Base-by-base conservation (phyloP, 2,329 filamentous ascomycete genomes). In the Pseudomassariella vexata region DNA sequence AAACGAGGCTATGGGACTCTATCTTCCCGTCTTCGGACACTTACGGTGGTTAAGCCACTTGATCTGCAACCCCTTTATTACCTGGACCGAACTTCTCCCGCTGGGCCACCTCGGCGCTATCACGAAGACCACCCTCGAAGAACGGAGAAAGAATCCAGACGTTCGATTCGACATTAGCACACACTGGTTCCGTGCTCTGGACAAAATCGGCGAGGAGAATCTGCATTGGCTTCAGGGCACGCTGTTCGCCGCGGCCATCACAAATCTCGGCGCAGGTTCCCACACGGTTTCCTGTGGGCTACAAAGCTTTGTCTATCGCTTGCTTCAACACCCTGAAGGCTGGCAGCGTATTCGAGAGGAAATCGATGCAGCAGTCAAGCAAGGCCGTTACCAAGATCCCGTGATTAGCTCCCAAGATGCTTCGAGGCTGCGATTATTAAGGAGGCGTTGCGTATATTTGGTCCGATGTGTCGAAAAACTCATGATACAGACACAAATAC, bases 21-120 rank as follows among this genome's bases (percentile, higher is more conserved):
- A 53, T 28, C 48, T 53, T 28, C 40, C 44, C 15, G 36, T 43
- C 8, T 42, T 52, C 24, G 28, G 35, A 5, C 26, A 27, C 26
- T 38, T 38, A 18, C 16, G 26, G 8, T 35, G 23, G 31, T 6
- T 30, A 9, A 23, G 19, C 21, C 30, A 24, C 6, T 15, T 31
- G 11, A 9, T 38, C 7, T 25, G 32, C 28, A 38, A 35, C 11
- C 36, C 36, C 6, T 8, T 35, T 16, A 28, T 24, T 3, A 35
- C 31, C 8, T 25, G 32, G 19, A 17, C 14, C 12, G 30, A 11
- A 4, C n/a, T 27, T 10, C 9, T 19, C 10, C 30, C 21, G 6
- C 16, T 27, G 9, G 28, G 28, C 11, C 14, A 32, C 24, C 9
- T 28, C 10, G 20, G 20, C 17, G 18, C 16, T n/a, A 32, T 16